A percentile compares a stretch with the other conserved stretches of the same genome.
These are phyloP conservation scores for Lippia alba DNA, from an alignment of 305 asterid genomes.

Conservation along the genomic window DNA sequence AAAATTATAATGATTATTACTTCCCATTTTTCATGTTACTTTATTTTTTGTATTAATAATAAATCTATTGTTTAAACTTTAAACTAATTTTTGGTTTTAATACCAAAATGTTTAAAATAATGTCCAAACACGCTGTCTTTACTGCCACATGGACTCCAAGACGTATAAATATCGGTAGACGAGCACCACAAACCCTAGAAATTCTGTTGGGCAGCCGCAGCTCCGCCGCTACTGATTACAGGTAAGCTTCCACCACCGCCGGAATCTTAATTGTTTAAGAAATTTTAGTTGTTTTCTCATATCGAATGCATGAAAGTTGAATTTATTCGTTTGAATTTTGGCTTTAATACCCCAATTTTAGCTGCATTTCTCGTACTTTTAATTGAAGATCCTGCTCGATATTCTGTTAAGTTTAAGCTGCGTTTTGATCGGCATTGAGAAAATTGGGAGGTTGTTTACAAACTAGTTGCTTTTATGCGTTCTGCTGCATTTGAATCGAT, in stretches of 20 bases:
- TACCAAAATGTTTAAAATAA: not conserved
- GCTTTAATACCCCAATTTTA: not conserved
- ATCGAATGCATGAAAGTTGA: not conserved
- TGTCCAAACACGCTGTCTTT: not conserved
- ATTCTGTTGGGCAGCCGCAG: conserved; percentile 21
- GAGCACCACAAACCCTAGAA: conserved; percentile 12
- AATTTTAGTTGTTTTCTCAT: not conserved
- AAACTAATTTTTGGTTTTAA: too few species aligned
- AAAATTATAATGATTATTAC: too few species aligned
- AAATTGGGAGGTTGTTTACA: not conserved
- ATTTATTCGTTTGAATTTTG: not conserved
- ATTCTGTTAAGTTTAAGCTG: not conserved
- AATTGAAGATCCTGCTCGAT: not conserved
- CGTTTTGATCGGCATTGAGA: not conserved
- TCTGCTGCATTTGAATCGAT: not conserved
- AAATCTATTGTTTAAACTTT: too few species aligned
- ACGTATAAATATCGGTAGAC: not conserved
- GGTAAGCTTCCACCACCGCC: conserved; percentile 27
- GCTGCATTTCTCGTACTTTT: conserved; percentile 10
- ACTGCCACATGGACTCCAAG: conserved; percentile 14
- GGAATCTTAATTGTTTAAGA: not conserved
- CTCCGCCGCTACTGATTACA: conserved; percentile 19
- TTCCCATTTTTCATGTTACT: too few species aligned
- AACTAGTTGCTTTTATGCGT: not conserved
- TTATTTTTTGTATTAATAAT: too few species aligned